Conservation (phyloP, 345 rosid species). For the Jatropha curcas region DNA sequence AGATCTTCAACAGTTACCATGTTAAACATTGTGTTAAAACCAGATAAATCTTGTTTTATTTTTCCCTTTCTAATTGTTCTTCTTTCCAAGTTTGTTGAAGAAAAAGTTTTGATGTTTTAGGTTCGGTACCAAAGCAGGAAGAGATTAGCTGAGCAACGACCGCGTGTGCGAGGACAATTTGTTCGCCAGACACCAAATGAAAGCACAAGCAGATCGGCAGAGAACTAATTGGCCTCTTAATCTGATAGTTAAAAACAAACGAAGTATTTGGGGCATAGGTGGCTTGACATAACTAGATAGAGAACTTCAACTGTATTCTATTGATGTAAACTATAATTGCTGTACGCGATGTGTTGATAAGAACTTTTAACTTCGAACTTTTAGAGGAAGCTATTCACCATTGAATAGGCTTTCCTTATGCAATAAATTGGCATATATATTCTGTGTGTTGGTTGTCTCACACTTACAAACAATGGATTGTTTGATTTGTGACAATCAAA, state of each 20-base stretch:
- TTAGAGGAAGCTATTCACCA: neutral
- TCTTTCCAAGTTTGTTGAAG: neutral
- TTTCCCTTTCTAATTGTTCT: neutral
- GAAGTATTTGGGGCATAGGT: neutral
- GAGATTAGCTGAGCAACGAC: conserved; percentile 77
- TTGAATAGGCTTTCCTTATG: neutral
- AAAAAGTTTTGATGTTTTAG: conserved; percentile 26
- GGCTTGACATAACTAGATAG: conserved; percentile 3
- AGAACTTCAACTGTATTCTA: conserved; percentile 4
- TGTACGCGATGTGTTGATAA: neutral
- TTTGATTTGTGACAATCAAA: neutral
- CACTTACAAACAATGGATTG: neutral
- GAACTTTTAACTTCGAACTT: neutral
- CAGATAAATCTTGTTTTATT: neutral
- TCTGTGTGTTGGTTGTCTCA: neutral
- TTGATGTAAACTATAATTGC: conserved; percentile 4
- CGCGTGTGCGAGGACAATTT: conserved; percentile 81
- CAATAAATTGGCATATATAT: neutral
- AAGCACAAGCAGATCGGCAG: conserved; percentile 26
- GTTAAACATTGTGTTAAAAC: neutral
- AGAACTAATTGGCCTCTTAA: conserved; percentile 8
- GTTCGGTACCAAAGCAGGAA: conserved; percentile 83
- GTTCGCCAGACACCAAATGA: conserved; percentile 47
- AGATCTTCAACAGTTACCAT: neutral
- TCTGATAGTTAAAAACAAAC: neutral